Conservation (phyloP, 2,329 filamentous ascomycete species). For the Trichophyton benhamiae region DNA sequence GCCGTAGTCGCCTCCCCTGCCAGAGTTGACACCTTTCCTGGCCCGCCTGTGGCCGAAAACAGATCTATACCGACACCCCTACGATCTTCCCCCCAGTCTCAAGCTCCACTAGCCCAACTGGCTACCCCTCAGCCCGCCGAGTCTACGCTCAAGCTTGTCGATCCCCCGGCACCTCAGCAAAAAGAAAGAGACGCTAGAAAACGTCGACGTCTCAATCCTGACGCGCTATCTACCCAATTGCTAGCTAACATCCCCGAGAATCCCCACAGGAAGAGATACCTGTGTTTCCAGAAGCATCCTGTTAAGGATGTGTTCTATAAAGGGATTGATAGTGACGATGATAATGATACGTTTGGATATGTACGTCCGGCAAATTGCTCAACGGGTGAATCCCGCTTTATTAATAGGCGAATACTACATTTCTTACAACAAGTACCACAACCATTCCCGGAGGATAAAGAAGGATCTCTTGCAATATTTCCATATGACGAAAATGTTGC, state of each 20-base stretch:
- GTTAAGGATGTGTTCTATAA: slow-evolving; percentile 35
- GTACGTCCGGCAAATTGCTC: slow-evolving; percentile 17
- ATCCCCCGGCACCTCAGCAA: slow-evolving; percentile 3
- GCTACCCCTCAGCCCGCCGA: not conserved
- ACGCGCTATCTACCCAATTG: not conserved
- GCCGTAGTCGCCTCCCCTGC: not conserved
- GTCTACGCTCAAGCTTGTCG: not conserved
- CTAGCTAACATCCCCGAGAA: not conserved
- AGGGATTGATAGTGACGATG: slow-evolving; percentile 16
- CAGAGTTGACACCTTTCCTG: not conserved
- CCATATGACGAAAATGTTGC: not conserved
- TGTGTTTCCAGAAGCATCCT: slow-evolving; percentile 18
- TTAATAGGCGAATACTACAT: slow-evolving; percentile 21
- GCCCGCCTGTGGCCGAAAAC: not conserved
- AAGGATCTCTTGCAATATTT: slow-evolving; percentile 20
- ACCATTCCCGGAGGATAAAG: slow-evolving; percentile 13
- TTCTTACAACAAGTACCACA: slow-evolving; percentile 20
- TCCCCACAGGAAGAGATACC: not conserved
- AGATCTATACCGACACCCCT: not conserved
- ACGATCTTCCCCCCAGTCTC: not conserved
- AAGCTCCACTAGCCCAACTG: not conserved
- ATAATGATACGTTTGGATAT: slow-evolving; percentile 18
- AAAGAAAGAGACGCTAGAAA: slow-evolving; percentile 22
- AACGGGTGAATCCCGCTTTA: slow-evolving; percentile 19
- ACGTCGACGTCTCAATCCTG: slow-evolving; percentile 20